These are phyloP conservation scores for Plenodomus tracheiphilus DNA, from an alignment of 2,329 filamentous ascomycete species.

Conservation along the genomic window DNA sequence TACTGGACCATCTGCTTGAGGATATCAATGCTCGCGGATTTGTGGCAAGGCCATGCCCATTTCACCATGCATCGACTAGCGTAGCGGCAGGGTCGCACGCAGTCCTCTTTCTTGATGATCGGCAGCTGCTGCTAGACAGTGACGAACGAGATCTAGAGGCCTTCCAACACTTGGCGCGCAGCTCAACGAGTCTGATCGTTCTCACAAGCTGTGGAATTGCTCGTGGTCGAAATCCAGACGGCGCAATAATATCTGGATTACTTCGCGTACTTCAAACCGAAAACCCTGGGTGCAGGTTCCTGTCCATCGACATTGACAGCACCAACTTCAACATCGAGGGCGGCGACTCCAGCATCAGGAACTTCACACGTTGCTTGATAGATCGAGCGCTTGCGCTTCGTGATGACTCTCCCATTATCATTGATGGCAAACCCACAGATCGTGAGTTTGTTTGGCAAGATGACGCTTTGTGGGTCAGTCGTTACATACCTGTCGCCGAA, in stretches of 20 bases:
- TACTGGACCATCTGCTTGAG: too few species aligned
- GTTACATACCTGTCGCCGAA: slow-evolving; percentile 21
- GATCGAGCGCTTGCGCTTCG: too few species aligned
- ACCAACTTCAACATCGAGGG: slow-evolving; percentile 3
- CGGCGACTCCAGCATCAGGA: too few species aligned
- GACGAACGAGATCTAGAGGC: neutral
- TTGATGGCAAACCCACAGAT: slow-evolving; percentile 7
- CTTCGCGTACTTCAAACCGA: slow-evolving; percentile 14
- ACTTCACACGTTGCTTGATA: too few species aligned
- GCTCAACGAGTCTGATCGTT: slow-evolving; percentile 11
- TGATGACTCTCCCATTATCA: too few species aligned
- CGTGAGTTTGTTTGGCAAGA: slow-evolving; percentile 21
- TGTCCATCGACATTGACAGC: slow-evolving; percentile 12
- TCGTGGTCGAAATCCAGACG: too few species aligned
- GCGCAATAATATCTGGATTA: slow-evolving; percentile 5
- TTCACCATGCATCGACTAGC: too few species aligned
- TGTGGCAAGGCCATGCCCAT: too few species aligned
- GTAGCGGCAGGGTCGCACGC: too few species aligned
- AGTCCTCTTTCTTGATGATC: slow-evolving; percentile 5
- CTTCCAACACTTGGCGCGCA: slow-evolving; percentile 3
- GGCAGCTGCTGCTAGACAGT: slow-evolving; percentile 2
- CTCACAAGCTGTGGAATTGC: slow-evolving; percentile 3
- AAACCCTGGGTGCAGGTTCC: slow-evolving; percentile 2
- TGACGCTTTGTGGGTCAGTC: slow-evolving; percentile 21
- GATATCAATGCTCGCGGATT: too few species aligned